Evolutionary conservation across 345 rosid species (phyloP), one percentile per base, ranked within the genome.

Genomic region (Citrus maxima): DNA sequence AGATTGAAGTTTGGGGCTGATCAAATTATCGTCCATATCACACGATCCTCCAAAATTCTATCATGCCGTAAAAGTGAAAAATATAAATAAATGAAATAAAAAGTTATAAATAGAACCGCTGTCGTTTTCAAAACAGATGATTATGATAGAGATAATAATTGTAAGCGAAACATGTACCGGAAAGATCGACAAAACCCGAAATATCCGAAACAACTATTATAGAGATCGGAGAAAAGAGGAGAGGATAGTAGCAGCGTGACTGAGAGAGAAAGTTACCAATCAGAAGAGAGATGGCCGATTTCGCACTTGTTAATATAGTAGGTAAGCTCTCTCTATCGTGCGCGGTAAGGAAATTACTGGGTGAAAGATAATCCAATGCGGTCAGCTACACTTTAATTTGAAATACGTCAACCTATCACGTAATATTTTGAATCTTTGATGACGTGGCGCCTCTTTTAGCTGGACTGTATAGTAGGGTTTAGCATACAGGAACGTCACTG

Each of bases 1-100:
- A 27, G 69, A 80, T 19, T 77, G 74, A 24, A 80, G 81, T 51
- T 79, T 75, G 72, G 78, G 55, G 28, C 77, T 7, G 82, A 80
- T 75, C 40, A 81, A 22, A 46, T 37, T 38, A 4, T 54, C 42
- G 0, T 62, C 72, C 32, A 65, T 65, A 2, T 42, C 72, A 62
- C 64, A 62, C 46, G 37, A 74, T 66, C 62, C 24, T 51, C 46
- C 27, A 35, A 7, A 46, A 51, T 66, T 64, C 78, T 75, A 64
- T 13, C 16, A 67, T 1, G 51, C 4, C 4, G 51, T 46, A 46
- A 46, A 46, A 46, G 51, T 46, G 18, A 46, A 46, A 46, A 12
- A 46, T 46, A 46, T 46, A 46, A 46, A 46, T 46, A 12, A 46
- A 34, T 35, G 19, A 51, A 71, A 49, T 30, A 51, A 6, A 42